Evolutionary conservation across 495 filamentous ascomycete genomes (phyloP), one percentile per base, ranked within the genome.

Genomic region (Hyaloscypha finlandica): DNA sequence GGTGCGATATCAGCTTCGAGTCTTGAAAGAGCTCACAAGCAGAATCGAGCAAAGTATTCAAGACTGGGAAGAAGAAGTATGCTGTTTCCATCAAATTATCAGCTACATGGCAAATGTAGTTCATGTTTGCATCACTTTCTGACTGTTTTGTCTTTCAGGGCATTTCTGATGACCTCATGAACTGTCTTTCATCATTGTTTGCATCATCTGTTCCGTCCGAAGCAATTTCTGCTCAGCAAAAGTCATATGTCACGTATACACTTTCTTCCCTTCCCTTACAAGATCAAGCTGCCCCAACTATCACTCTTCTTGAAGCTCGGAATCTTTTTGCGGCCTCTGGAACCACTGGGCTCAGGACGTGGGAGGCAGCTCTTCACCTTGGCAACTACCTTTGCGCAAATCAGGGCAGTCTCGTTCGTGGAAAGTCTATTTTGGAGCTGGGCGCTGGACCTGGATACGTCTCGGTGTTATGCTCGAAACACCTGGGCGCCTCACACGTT

Each of bases 291-390:
- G 20, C 20, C 35, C 68, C 68, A 35, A 66, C 76, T 6, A 78
- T 90, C 65, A 89, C 81, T 11, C 73, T 92, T 0, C 78, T 90
- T 4, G 94, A 98, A 78, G 88, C 90, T 12, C 87, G 89, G 4
- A 83, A 83, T 32, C 75, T 97, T 1, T 86, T 98, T 52, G 88
- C 91, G 9, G 86, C 86, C 0, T 78, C 82, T 6, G 92, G 91
- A 4, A 96, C 91, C 3, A 97, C 94, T 0, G 94, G 94, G 0
- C 81, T 92, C 32, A 86, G 94, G 12, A 98, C 94, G 6, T 98
- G 94, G 94, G 94, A 97, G 78, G 94, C 94, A 4, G 88, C 92
- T 0, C 77, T 98, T n/a, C 90, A 93, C 73, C 82, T 97, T 0
- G 92, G 88, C 0, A 84, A 91, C 25, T 96, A 88, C 69, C 86